Evolutionary conservation across 805 yeast genomes (phyloP), one percentile per base, ranked within the genome.

Genomic region (Zygoascus ofunaensis): DNA sequence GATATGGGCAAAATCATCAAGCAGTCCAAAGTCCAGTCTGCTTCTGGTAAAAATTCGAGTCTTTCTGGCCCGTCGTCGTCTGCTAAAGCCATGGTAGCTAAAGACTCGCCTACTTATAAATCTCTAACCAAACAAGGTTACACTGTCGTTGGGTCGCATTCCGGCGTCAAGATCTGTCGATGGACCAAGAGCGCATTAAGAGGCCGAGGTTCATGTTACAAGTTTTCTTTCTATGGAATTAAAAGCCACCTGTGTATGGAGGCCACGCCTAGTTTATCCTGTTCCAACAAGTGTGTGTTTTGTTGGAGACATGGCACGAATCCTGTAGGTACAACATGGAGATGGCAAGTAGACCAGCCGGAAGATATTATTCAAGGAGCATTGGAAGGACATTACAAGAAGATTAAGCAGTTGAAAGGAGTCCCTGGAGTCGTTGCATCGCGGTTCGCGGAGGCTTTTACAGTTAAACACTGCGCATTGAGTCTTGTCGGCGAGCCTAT

Each of bases 251-350:
- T 90, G 45, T 87, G 97, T 65, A 87, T 87, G 97, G 97, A 87
- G 60, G 78, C 96, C 2, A 87, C 97, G 0, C 97, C 97, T 1
- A 82, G 94, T 1, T 69, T 87, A 47, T 90, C 95, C 5, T 87
- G 97, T 63, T 86, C 96, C 4, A 87, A 87, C 60, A 87, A 87
- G 61, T 87, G 97, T 72, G 96, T 89, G 3, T 87, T 87, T 59
- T 87, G 97, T 66, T 87, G 97, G 97, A 76, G 97, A 61, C 97
- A 87, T 63, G 97, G 97, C 40, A 87, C 96, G 2, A 89, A 87
- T 58, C 97, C 97, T 0, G 96, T 89, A 1, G 95, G 95, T 15
- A 87, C 94, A 23, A 81, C 82, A 48, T 87, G 97, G 97, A 71
- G 96, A 56, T 87, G 97, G 97, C 90, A 87, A 56, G 84, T 87